Percentiles rank a stretch among this genome's conserved stretches.
These are phyloP conservation scores for Elongisporangium undulatum DNA, from an alignment of 352 stramenopile species.

Conservation along the genomic window DNA sequence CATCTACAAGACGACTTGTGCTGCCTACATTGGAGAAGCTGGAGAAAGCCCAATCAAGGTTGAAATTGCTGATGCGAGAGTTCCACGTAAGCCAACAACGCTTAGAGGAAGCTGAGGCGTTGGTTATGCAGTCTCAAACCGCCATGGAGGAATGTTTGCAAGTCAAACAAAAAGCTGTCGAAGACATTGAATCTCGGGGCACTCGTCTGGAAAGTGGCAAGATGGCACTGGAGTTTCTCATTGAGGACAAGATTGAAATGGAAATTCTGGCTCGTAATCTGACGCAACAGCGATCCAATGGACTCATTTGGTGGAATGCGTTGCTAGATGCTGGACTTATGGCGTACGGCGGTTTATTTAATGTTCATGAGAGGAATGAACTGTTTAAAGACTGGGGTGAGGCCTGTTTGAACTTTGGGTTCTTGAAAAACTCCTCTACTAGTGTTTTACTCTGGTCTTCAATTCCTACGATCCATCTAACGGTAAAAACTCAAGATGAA, in stretches of 20 bases:
- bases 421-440: neutral
- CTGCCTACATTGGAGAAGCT: slow-evolving; percentile 66
- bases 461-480: neutral
- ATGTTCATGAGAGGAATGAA: slow-evolving; percentile 4
- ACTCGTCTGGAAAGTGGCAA: slow-evolving; percentile 22
- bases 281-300: slow-evolving; percentile 13
- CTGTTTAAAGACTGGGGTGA: slow-evolving; percentile 18
- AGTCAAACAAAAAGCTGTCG: slow-evolving; percentile 19
- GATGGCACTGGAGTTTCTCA: slow-evolving; percentile 27
- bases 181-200: slow-evolving; percentile 33
- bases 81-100: slow-evolving; percentile 64
- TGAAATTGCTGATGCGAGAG: slow-evolving; percentile 56
- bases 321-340: slow-evolving; percentile 39
- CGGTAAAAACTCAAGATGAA: neutral
- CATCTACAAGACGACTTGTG: slow-evolving; percentile 34
- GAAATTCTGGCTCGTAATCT: slow-evolving; percentile 10
- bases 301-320: slow-evolving; percentile 45
- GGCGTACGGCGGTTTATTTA: slow-evolving; percentile 24
- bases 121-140: slow-evolving; percentile 13
- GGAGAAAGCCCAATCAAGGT: slow-evolving; percentile 40
- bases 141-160: slow-evolving; percentile 19
- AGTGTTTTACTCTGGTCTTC: neutral
- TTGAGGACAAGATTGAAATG: slow-evolving; percentile 24
- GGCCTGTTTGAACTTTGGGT: slow-evolving; percentile 1
- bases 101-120: slow-evolving; percentile 41